Conservation (phyloP, 2,329 filamentous ascomycete species). For the Diatrype stigma region DNA sequence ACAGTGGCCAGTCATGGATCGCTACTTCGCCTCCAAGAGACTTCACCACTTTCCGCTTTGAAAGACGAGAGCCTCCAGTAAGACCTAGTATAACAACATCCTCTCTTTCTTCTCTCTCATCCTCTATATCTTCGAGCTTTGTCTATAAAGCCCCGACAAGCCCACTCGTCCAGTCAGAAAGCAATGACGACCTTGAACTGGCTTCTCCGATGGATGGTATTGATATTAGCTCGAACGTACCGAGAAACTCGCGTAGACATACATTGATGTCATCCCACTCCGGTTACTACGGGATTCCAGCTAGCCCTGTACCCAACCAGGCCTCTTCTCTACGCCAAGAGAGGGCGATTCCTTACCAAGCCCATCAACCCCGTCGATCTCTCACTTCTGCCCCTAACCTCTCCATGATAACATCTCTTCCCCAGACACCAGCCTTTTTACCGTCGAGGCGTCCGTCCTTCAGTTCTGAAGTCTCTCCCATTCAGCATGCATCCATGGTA, state of each 20-base stretch:
- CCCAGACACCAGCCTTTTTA: constrained; percentile 47
- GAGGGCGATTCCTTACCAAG: constrained; percentile 62
- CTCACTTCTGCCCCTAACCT: constrained; percentile 57
- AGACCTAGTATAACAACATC: constrained; percentile 36
- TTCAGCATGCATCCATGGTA: constrained; percentile 92
- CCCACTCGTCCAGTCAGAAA: constrained; percentile 83
- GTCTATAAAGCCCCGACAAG: constrained; percentile 86
- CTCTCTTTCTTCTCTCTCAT: constrained; percentile 60
- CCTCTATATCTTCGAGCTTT: constrained; percentile 74
- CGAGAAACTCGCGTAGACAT: constrained; percentile 54
- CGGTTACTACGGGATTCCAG: constrained; percentile 38
- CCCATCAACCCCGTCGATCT: constrained; percentile 74
- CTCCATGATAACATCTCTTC: constrained; percentile 36
- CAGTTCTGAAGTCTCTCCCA: constrained; percentile 67
- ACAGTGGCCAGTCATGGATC: constrained; percentile 38
- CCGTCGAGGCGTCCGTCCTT: constrained; percentile 65
- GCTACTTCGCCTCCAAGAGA: constrained; percentile 53
- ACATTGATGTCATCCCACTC: constrained; percentile 64
- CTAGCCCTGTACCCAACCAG: constrained; percentile 25
- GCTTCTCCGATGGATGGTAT: constrained; percentile 49
- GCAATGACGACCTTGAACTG: constrained; percentile 72
- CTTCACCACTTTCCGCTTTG: constrained; percentile 43
- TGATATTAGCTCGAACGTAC: constrained; percentile 39
- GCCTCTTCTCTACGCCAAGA: constrained; percentile 53
- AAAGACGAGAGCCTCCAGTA: constrained; percentile 28